Conservation (phyloP, 2,329 filamentous ascomycete species). For the Aspergillus transmontanensis region DNA sequence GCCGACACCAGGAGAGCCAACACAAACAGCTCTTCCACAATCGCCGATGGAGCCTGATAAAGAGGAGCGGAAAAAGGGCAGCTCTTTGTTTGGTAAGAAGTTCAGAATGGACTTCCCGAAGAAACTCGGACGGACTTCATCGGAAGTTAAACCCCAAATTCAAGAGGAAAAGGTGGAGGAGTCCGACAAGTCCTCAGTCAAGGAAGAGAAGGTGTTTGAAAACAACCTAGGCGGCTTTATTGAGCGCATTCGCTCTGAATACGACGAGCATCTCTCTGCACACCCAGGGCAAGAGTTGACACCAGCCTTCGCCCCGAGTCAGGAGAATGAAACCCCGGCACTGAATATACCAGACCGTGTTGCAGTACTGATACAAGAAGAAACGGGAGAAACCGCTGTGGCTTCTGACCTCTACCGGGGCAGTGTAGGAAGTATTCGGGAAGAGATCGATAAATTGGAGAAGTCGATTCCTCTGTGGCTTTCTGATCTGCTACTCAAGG, state of each 20-base stretch:
- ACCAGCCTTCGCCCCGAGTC: slow-evolving; percentile 46
- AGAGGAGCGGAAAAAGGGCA: slow-evolving; percentile 60
- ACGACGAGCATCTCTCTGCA: slow-evolving; percentile 45
- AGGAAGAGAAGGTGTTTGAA: slow-evolving; percentile 49
- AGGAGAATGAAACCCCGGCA: slow-evolving; percentile 48
- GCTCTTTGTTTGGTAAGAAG: slow-evolving; percentile 76
- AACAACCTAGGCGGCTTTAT: slow-evolving; percentile 50
- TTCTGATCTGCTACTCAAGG: slow-evolving; percentile 77
- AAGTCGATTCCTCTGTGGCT: slow-evolving; percentile 89
- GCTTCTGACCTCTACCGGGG: slow-evolving; percentile 88
- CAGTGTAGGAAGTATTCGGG: slow-evolving; percentile 75
- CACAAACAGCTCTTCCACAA: slow-evolving; percentile 49
- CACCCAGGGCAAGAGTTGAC: slow-evolving; percentile 41
- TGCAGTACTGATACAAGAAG: slow-evolving; percentile 66
- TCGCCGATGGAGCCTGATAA: slow-evolving; percentile 61
- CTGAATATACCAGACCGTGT: slow-evolving; percentile 52
- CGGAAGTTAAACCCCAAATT: slow-evolving; percentile 70
- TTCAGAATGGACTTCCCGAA: slow-evolving; percentile 78
- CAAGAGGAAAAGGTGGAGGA: slow-evolving; percentile 72
- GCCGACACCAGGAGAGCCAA: slow-evolving; percentile 46
- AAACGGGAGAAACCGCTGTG: slow-evolving; percentile 63
- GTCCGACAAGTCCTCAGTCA: slow-evolving; percentile 54
- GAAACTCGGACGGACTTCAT: slow-evolving; percentile 72
- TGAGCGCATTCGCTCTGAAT: slow-evolving; percentile 49
- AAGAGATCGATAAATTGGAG: slow-evolving; percentile 81